Evolutionary conservation across 768 basidiomycete genomes (phyloP).

Genomic region (Tulasnella sp.): DNA sequence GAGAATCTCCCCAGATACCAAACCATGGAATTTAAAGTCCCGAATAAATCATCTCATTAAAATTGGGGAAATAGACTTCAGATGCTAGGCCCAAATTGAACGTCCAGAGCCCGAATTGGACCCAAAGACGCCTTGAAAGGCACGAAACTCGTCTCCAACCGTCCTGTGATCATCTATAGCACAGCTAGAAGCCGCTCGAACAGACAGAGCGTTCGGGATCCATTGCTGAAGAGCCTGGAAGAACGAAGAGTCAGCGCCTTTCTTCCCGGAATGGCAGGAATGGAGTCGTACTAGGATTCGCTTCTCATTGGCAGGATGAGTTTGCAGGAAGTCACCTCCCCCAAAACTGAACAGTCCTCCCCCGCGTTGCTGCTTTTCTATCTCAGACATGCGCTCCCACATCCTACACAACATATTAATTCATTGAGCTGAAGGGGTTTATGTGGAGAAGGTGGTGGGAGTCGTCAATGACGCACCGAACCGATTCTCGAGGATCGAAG

Average conservation of each 20-base stretch:
- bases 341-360: constrained; percentile 9
- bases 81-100: neutral
- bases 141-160: constrained; percentile 5
- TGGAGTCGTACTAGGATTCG: constrained; percentile 59
- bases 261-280: neutral
- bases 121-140: neutral
- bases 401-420: constrained; percentile 48
- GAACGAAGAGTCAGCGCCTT: neutral
- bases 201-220: constrained; percentile 56
- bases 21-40: neutral
- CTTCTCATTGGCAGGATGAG: constrained; percentile 72
- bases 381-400: constrained; percentile 60
- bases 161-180: neutral
- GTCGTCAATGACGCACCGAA: constrained; percentile 49
- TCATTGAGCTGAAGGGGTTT: neutral
- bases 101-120: neutral
- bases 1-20: neutral
- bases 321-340: constrained; percentile 61
- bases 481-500: constrained; percentile 74
- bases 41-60: neutral
- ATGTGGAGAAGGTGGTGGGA: neutral
- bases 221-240: constrained; percentile 51
- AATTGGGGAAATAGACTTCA: neutral
- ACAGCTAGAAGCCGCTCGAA: constrained; percentile 41
- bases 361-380: constrained; percentile 46